phyloP scores from a whole-genome alignment of 805 yeast species.

The Hemisphaericaspora nanyangensis region DNA sequence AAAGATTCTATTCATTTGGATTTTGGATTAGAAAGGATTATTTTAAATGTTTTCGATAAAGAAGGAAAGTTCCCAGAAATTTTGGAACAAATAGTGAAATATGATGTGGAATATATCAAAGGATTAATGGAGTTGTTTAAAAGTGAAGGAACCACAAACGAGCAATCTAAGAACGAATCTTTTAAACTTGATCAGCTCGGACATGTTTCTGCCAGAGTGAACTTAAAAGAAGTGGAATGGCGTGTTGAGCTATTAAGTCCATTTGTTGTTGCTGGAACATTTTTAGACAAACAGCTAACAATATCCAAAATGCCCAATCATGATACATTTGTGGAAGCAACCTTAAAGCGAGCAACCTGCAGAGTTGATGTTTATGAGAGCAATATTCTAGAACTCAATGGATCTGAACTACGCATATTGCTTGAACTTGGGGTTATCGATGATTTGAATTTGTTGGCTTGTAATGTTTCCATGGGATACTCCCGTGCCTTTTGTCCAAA shows the following conservation, averaged over 20 bases:
- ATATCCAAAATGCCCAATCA: neutral
- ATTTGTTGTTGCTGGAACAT: slow-evolving; percentile 5
- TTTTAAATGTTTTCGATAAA: slow-evolving; percentile 5
- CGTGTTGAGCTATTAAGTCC: slow-evolving; percentile 8
- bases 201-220: slow-evolving; percentile 1
- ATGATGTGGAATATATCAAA: slow-evolving; percentile 13
- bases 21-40: slow-evolving; percentile 4
- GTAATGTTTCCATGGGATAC: slow-evolving; percentile 7
- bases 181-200: neutral
- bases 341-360: slow-evolving; percentile 1
- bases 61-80: slow-evolving; percentile 9
- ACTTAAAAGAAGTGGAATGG: slow-evolving; percentile 2
- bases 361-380: slow-evolving; percentile 6
- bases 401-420: slow-evolving; percentile 6
- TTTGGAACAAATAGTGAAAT: slow-evolving; percentile 9
- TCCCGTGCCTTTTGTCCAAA: slow-evolving; percentile 8
- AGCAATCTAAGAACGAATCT: neutral
- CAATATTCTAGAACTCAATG: slow-evolving; percentile 8
- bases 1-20: neutral
- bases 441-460: slow-evolving; percentile 2
- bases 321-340: neutral
- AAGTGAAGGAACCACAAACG: neutral
- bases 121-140: neutral
- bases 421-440: neutral
- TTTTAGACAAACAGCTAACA: slow-evolving; percentile 1